Conservation (phyloP, 2,329 filamentous ascomycete species). For the Dryadomyces sulphureus region DNA sequence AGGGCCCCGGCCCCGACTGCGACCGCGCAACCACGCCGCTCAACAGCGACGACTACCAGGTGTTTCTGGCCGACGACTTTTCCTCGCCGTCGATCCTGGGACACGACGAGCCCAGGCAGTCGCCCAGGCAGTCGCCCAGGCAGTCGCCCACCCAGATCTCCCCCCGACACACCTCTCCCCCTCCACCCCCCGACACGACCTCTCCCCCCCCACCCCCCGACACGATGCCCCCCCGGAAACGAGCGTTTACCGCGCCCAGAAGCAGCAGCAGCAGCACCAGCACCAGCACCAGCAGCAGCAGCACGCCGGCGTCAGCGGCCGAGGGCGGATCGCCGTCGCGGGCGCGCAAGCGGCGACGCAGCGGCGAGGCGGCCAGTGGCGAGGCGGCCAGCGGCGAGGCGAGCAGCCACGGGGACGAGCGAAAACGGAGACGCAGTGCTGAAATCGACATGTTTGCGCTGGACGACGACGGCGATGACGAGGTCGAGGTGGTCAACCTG, state of each 20-base stretch:
- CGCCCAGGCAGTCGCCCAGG: no score
- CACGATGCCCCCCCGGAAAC: not conserved
- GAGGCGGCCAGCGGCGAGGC: not conserved
- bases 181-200: not conserved
- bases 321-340: not conserved
- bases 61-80: not conserved
- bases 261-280: not conserved
- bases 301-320: not conserved
- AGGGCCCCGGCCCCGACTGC: no score
- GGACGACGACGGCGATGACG: conserved; percentile 9
- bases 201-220: not conserved
- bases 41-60: conserved; percentile 2
- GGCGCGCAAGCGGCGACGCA: conserved; percentile 3
- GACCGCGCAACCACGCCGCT: no score
- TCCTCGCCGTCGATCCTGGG: conserved; percentile 6
- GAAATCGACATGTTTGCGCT: conserved; percentile 6
- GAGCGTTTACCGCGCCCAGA: not conserved
- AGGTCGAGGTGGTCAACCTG: conserved; percentile 22
- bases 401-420: not conserved
- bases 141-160: no score
- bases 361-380: not conserved
- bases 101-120: no score
- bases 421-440: conserved; percentile 2
- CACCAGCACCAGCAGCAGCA: not conserved
- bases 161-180: not conserved